phyloP scores from a whole-genome alignment of 306 rosid genomes.

The Mimosa pudica region DNA sequence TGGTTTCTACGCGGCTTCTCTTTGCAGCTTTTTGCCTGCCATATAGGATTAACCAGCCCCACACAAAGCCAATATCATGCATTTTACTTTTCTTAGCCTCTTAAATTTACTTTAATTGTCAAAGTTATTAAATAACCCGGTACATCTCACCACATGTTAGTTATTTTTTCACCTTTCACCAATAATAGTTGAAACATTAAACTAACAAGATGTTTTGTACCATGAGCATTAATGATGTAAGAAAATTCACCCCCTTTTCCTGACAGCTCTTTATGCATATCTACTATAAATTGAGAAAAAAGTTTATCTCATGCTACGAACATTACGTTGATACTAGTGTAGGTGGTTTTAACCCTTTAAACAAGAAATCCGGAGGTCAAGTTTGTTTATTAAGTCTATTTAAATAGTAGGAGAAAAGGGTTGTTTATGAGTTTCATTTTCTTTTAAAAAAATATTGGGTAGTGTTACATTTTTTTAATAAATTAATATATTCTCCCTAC shows the following conservation, averaged over 20 bases:
- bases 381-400: too few relatives aligned
- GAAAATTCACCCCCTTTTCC: not conserved
- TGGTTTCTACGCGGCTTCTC: slow-evolving; percentile 51
- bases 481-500: too few relatives aligned
- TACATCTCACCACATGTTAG: not conserved
- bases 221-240: not conserved
- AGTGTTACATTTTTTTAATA: too few relatives aligned
- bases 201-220: not conserved
- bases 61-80: slow-evolving; percentile 43
- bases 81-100: slow-evolving; percentile 37
- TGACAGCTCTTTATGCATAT: not conserved
- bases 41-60: slow-evolving; percentile 36
- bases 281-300: not conserved
- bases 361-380: too few relatives aligned
- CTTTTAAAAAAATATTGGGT: too few relatives aligned
- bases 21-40: slow-evolving; percentile 55
- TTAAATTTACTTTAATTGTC: not conserved
- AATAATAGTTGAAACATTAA: not conserved
- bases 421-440: too few relatives aligned
- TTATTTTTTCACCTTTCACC: not conserved
- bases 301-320: too few relatives aligned
- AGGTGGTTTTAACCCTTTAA: too few relatives aligned
- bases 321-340: too few relatives aligned
- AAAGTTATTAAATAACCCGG: too few relatives aligned
- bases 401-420: too few relatives aligned